Percentiles rank a stretch among this genome's conserved stretches.
Conservation (phyloP, 495 filamentous ascomycete genomes). For the Evernia prunastri region DNA sequence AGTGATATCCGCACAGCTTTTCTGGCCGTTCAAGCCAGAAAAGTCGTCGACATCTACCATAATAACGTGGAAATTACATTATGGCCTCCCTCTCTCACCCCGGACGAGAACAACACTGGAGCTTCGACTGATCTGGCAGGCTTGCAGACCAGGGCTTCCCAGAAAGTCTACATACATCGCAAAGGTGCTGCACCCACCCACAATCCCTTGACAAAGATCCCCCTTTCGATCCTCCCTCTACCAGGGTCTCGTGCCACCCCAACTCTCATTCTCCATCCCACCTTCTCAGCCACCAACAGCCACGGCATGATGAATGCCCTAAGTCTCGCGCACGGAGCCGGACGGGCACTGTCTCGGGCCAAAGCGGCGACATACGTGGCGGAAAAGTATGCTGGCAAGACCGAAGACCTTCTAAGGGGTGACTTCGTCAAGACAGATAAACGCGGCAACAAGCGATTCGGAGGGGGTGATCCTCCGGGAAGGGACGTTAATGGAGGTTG, state of each 20-base stretch:
- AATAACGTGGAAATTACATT: slow-evolving; percentile 31
- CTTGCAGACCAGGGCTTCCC: neutral
- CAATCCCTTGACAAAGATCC: slow-evolving; percentile 14
- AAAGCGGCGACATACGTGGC: slow-evolving; percentile 27
- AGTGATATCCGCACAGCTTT: slow-evolving; percentile 17
- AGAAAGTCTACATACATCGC: slow-evolving; percentile 34
- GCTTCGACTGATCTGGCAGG: neutral
- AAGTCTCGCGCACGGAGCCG: slow-evolving; percentile 36
- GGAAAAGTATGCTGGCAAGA: slow-evolving; percentile 21
- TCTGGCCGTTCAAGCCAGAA: slow-evolving; percentile 25
- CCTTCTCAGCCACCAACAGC: slow-evolving; percentile 22
- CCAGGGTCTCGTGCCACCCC: slow-evolving; percentile 36
- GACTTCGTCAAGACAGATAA: slow-evolving; percentile 23
- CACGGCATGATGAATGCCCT: slow-evolving; percentile 30
- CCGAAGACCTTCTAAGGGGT: slow-evolving; percentile 20
- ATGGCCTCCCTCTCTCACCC: slow-evolving; percentile 29
- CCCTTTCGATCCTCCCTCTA: slow-evolving; percentile 32
- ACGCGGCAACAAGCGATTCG: slow-evolving; percentile 21
- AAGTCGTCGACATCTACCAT: slow-evolving; percentile 36
- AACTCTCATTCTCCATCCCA: slow-evolving; percentile 33
- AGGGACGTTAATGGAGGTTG: slow-evolving; percentile 27
- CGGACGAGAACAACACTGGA: neutral
- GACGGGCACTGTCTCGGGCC: slow-evolving; percentile 31
- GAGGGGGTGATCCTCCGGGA: slow-evolving; percentile 14
- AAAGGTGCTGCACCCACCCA: slow-evolving; percentile 36